These are phyloP conservation scores for Pyricularia sp. DNA, from an alignment of 2,329 filamentous ascomycete genomes.

Conservation along the genomic window DNA sequence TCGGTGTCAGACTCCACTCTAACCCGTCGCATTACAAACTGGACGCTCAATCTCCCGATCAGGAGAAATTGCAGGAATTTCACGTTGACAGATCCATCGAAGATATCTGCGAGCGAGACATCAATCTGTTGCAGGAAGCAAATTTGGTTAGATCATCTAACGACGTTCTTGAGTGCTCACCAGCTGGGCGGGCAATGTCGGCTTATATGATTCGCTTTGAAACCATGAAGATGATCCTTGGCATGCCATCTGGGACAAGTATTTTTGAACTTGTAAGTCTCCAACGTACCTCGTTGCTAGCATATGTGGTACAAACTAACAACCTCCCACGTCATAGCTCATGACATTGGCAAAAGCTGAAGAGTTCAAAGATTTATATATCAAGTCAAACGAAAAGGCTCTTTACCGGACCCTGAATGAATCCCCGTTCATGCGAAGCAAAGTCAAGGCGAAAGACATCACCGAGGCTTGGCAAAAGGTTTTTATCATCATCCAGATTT, in stretches of 20 bases:
- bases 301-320: background rate
- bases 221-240: conserved; percentile 62
- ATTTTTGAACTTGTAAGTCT: conserved; percentile 54
- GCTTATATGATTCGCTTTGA: conserved; percentile 68
- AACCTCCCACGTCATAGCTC: conserved; percentile 33
- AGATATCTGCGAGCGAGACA: conserved; percentile 56
- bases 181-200: conserved; percentile 70
- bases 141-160: conserved; percentile 31
- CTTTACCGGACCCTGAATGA: conserved; percentile 63
- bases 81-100: conserved; percentile 41
- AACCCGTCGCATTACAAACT: conserved; percentile 60
- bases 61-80: conserved; percentile 35
- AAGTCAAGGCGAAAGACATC: conserved; percentile 51
- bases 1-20: conserved; percentile 58
- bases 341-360: conserved; percentile 51
- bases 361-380: conserved; percentile 61
- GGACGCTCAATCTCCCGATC: conserved; percentile 22
- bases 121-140: conserved; percentile 48
- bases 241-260: conserved; percentile 44
- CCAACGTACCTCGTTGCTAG: background rate
- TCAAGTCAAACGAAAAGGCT: conserved; percentile 55
- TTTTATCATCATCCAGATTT: conserved; percentile 62
- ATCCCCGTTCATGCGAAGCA: conserved; percentile 53
- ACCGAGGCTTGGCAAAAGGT: conserved; percentile 59
- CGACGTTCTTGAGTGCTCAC: conserved; percentile 36